phyloP scores from a whole-genome alignment of 2,329 filamentous ascomycete species.

The Fusarium humuli region DNA sequence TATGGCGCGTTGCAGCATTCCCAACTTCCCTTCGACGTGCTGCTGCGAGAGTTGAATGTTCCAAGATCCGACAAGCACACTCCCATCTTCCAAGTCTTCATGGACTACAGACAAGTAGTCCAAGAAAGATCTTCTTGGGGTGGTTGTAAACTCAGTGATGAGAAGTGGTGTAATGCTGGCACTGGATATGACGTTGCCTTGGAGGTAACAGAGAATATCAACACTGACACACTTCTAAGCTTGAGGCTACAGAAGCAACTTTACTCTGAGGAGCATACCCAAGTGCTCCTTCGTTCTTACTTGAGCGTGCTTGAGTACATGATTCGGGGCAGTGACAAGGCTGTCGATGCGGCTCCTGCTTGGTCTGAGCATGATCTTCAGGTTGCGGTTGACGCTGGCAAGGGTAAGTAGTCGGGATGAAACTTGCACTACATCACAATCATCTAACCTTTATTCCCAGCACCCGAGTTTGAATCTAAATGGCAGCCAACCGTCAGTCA shows the following conservation, averaged over 20 bases:
- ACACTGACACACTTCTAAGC: background rate
- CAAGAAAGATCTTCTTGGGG: background rate
- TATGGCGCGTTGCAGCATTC: background rate
- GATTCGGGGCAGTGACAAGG: background rate
- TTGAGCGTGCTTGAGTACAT: background rate
- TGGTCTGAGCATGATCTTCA: background rate
- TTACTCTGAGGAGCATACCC: background rate
- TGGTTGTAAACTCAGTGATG: background rate
- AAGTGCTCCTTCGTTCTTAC: background rate
- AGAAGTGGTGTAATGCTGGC: background rate
- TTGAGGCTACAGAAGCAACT: background rate
- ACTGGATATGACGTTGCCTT: background rate
- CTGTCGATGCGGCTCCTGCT: background rate
- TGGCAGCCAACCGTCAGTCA: background rate
- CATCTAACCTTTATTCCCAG: background rate
- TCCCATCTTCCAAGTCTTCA: slow-evolving; percentile 4
- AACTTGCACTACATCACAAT: background rate
- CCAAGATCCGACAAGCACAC: background rate
- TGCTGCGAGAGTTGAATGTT: background rate
- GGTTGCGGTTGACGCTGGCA: background rate
- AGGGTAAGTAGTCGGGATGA: background rate
- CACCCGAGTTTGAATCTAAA: background rate
- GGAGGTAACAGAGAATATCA: background rate
- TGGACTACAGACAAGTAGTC: background rate
- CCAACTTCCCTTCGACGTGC: background rate